phyloP scores from a whole-genome alignment of 2,329 filamentous ascomycete genomes.

The Cercospora sp. region DNA sequence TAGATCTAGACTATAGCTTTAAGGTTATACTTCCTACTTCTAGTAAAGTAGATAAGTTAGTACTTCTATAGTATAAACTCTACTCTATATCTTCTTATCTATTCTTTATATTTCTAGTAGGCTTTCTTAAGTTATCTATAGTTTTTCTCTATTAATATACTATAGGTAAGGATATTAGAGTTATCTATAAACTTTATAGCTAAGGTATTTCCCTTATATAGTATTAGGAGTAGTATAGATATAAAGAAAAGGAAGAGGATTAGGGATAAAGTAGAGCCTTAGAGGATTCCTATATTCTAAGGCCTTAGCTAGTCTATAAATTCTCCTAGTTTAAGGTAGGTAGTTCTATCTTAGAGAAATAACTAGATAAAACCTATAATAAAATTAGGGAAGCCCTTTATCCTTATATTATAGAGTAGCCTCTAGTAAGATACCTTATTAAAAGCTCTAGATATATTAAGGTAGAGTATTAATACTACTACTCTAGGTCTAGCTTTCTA shows the following conservation, averaged over 20 bases:
- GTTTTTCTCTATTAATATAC: background rate
- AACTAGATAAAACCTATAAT: background rate
- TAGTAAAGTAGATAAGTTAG: too few relatives aligned
- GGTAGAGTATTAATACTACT: background rate
- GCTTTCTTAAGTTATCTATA: background rate
- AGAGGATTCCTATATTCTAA: background rate
- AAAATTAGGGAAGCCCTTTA: background rate
- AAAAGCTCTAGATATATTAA: background rate
- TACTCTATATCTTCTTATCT: background rate
- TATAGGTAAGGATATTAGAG: background rate
- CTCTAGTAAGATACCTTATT: background rate
- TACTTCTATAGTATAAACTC: background rate
- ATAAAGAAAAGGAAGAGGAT: background rate
- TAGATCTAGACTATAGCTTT: too few relatives aligned
- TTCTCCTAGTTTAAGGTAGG: background rate
- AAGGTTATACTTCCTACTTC: too few relatives aligned
- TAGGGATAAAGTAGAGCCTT: background rate
- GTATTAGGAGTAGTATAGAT: background rate
- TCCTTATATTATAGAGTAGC: background rate
- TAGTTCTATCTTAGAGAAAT: background rate
- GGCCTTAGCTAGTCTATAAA: background rate
- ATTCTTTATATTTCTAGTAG: background rate
- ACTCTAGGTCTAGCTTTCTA: background rate
- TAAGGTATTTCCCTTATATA: background rate
- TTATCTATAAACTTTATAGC: background rate